Conservation (phyloP, 177 flowering plant species). For the Vitis hybrid region DNA sequence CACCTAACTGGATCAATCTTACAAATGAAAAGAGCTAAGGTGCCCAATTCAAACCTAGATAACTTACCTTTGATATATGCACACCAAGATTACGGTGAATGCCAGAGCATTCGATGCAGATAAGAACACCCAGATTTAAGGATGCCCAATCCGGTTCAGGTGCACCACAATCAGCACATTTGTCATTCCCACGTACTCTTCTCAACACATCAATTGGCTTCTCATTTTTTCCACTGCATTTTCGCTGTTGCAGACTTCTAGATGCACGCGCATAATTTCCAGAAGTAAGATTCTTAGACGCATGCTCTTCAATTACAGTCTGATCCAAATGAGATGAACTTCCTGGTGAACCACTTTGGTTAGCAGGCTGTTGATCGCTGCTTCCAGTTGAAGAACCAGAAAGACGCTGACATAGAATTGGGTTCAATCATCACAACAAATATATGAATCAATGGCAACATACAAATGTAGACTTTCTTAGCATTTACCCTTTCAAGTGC, state of each 20-base stretch:
- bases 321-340: constrained; percentile 70
- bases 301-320: constrained; percentile 47
- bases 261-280: constrained; percentile 50
- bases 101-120: constrained; percentile 99
- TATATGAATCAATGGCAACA: background rate
- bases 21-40: background rate
- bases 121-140: constrained; percentile 90
- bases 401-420: constrained; percentile 47
- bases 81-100: constrained; percentile 99
- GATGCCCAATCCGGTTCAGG: constrained; percentile 99
- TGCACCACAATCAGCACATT: constrained; percentile 98
- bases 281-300: constrained; percentile 42
- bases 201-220: constrained; percentile 79
- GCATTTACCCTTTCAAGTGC: constrained; percentile 76
- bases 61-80: constrained; percentile 90
- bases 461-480: background rate
- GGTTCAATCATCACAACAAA: constrained; percentile 11
- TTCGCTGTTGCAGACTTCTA: constrained; percentile 54
- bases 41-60: background rate
- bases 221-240: constrained; percentile 51
- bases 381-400: constrained; percentile 55
- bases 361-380: constrained; percentile 51
- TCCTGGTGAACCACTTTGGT: constrained; percentile 87
- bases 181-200: constrained; percentile 83
- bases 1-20: background rate